These are phyloP conservation scores for Graphilbum sp. DNA, from an alignment of 2,329 filamentous ascomycete species.

Conservation along the genomic window DNA sequence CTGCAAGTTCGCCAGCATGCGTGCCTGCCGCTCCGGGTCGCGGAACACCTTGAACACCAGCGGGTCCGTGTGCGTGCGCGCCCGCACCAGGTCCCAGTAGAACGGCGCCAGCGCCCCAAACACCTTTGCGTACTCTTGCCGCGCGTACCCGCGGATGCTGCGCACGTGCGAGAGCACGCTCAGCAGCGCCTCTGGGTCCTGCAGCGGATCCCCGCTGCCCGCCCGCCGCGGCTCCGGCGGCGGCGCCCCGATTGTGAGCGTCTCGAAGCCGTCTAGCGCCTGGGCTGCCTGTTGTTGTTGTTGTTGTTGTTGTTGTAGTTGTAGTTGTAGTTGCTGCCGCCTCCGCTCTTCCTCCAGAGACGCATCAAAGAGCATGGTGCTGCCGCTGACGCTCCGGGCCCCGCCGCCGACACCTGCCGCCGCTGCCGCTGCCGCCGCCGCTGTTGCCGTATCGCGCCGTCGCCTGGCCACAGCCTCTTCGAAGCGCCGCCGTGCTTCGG, in stretches of 20 bases:
- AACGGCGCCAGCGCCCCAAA: slow-evolving; percentile 81
- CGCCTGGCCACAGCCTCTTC: slow-evolving; percentile 52
- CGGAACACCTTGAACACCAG: slow-evolving; percentile 74
- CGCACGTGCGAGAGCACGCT: slow-evolving; percentile 52
- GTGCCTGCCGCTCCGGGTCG: slow-evolving; percentile 79
- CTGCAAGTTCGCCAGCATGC: slow-evolving; percentile 68
- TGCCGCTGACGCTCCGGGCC: slow-evolving; percentile 12
- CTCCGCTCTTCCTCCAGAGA: slow-evolving; percentile 44
- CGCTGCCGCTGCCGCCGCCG: slow-evolving; percentile 20
- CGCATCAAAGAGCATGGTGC: slow-evolving; percentile 59
- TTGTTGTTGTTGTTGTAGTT: slow-evolving; percentile 23
- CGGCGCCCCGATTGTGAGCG: slow-evolving; percentile 39
- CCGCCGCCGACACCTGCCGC: neutral
- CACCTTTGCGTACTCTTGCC: slow-evolving; percentile 79
- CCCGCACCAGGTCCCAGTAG: slow-evolving; percentile 64
- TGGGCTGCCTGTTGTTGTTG: slow-evolving; percentile 5
- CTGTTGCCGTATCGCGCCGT: slow-evolving; percentile 31
- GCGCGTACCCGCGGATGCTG: slow-evolving; percentile 70
- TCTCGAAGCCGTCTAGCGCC: slow-evolving; percentile 58
- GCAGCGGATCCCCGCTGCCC: slow-evolving; percentile 20
- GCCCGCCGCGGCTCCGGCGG: too few species aligned
- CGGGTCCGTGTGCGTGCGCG: slow-evolving; percentile 61
- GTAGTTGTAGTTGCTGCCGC: slow-evolving; percentile 20
- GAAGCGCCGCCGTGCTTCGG: slow-evolving; percentile 63
- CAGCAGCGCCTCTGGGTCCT: slow-evolving; percentile 49